A percentile compares a stretch with the other conserved stretches of the same genome.
Evolutionary conservation across 2,329 filamentous ascomycete genomes (phyloP).

Genomic region (Neoascochyta sp.): DNA sequence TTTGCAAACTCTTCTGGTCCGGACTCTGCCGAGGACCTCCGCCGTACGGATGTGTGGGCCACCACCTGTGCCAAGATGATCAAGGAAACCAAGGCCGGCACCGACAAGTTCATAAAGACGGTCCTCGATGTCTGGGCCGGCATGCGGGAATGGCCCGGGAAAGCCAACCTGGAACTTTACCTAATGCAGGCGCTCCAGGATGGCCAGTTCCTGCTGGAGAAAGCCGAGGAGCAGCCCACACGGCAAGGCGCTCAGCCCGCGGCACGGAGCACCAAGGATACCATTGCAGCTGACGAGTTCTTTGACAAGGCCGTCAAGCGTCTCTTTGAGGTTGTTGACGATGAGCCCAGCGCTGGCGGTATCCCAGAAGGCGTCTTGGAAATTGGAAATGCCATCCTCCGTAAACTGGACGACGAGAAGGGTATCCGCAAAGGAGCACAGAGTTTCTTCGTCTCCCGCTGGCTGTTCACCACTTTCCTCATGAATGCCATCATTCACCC

Average conservation of each 20-base stretch:
- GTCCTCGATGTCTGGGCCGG: constrained; percentile 84
- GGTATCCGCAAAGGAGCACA: constrained; percentile 67
- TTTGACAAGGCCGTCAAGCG: constrained; percentile 77
- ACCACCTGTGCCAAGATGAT: constrained; percentile 81
- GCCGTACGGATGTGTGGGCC: constrained; percentile 83
- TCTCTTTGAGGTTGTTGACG: constrained; percentile 81
- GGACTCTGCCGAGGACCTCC: constrained; percentile 74
- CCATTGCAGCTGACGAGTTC: constrained; percentile 80
- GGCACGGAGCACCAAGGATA: constrained; percentile 72
- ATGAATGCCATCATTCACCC: constrained; percentile 81
- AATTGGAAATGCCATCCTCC: constrained; percentile 77
- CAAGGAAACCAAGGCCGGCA: constrained; percentile 68
- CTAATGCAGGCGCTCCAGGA: constrained; percentile 93
- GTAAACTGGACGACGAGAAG: constrained; percentile 66
- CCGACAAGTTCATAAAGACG: constrained; percentile 76
- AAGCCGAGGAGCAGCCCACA: constrained; percentile 70
- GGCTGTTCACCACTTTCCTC: constrained; percentile 87
- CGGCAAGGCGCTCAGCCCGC: constrained; percentile 67
- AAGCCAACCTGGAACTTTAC: constrained; percentile 86
- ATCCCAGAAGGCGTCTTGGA: constrained; percentile 83
- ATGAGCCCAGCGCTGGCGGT: constrained; percentile 70
- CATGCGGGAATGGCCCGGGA: constrained; percentile 86
- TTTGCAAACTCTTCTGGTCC: constrained; percentile 83
- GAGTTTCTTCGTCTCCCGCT: constrained; percentile 82
- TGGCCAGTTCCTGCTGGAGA: constrained; percentile 84